A percentile compares a stretch with the other conserved stretches of the same genome.
phyloP scores from a whole-genome alignment of 441 rosid genomes.

The Pelargonium australe region DNA sequence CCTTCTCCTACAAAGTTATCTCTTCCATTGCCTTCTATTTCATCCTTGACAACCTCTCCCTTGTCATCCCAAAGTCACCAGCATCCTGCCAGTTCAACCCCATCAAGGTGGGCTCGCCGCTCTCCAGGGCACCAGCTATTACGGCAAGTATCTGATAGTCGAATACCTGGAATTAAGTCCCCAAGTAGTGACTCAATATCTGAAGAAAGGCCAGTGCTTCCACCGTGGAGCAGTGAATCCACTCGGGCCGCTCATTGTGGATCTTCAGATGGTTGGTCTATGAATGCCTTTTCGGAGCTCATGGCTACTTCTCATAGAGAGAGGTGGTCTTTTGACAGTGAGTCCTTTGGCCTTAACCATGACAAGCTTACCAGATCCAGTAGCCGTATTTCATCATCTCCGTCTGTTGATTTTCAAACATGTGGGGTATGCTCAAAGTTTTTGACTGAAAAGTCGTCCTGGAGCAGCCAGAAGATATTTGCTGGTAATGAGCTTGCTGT shows the following conservation, averaged over 20 bases:
- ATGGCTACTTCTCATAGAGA: conserved; percentile 60
- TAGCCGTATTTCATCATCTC: conserved; percentile 35
- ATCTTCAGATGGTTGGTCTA: conserved; percentile 82
- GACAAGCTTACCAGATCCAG: conserved; percentile 44
- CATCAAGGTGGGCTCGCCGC: conserved; percentile 34
- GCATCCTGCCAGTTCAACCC: conserved; percentile 40
- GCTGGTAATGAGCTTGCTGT: conserved; percentile 46
- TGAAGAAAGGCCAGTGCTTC: conserved; percentile 46
- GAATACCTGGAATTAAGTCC: conserved; percentile 39
- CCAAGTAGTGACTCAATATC: conserved; percentile 39
- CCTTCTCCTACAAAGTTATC: conserved; percentile 52
- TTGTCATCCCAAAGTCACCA: conserved; percentile 43
- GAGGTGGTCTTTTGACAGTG: conserved; percentile 58
- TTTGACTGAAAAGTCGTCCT: conserved; percentile 65
- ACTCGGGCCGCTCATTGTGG: conserved; percentile 48
- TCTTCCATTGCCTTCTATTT: conserved; percentile 54
- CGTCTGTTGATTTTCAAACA: conserved; percentile 49
- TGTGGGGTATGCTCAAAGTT: conserved; percentile 89
- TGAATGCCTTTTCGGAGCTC: conserved; percentile 74
- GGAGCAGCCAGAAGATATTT: conserved; percentile 40
- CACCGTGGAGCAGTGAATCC: conserved; percentile 51
- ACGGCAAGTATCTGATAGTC: conserved; percentile 45
- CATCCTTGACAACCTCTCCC: conserved; percentile 49
- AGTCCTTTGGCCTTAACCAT: conserved; percentile 36
- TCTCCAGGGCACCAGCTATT: conserved; percentile 35